Evolutionary conservation across 371 early-diverging fungal genomes (phyloP), one percentile per base, ranked within the genome.

Genomic region (Paramicrosporidium saccamoebae): DNA sequence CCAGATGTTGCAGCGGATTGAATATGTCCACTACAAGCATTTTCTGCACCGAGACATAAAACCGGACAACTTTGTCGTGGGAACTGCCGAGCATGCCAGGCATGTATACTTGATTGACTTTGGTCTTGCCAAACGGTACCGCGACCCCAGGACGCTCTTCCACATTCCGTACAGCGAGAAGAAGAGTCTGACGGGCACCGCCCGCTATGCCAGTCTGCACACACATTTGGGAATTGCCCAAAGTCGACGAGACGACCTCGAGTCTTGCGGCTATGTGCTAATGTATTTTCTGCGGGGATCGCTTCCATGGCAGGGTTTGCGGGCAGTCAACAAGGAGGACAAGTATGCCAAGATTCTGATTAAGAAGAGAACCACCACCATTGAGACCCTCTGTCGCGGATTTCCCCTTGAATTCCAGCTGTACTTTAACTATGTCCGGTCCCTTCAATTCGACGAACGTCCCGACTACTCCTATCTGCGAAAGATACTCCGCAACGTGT

Each of bases 21-120:
- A 97, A 48, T 82, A 72, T 41, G 64, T 95, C 29, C 99, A 98
- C 44, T 64, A 72, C 31, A 79, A 79, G 37, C 51, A 54, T 37
- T 57, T 57, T 37, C 60, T 65, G 36, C 63, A 67, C 29, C 53
- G 75, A 35, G 72, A 75, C 35, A 69, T 75, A 31, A 71, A 74
- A 42, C 96, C 95, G 3, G 98, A 96, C 42, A 98, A 98, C 57
- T 98, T 97, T 44, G 52, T 95, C 33, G 88, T 95, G 84, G 94
- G 92, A 26, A 59, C 73, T 35, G 77, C 75, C 16, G 71, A 72
- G 35, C 64, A 72, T 18, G 72, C 73, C 25, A 82, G 84, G 42
- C 79, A 79, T 32, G 79, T 98, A 15, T 86, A 84, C 43, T 62
- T 96, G 14, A 96, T 98, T 31, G 99, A 98, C 50, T 90, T 92